phyloP scores from a whole-genome alignment of 1,284 basidiomycete species.

The Tremellales sp. region DNA sequence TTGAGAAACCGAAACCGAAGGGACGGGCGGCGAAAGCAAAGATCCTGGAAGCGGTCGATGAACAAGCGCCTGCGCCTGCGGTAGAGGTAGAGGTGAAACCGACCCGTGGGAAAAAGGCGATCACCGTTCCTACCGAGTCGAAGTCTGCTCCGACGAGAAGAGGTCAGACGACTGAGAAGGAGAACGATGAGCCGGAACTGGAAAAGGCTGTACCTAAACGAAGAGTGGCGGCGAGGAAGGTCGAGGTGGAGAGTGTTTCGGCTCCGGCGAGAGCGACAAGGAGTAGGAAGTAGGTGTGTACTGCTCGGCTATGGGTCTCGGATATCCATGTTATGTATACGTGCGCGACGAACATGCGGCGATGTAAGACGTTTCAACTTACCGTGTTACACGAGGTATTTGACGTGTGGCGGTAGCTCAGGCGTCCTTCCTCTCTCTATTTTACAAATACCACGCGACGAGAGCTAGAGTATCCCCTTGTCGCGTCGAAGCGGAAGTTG shows the following conservation, averaged over 20 bases:
- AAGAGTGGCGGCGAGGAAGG: background rate
- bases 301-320: too few species aligned
- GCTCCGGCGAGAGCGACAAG: background rate
- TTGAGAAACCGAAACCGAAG: background rate
- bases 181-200: background rate
- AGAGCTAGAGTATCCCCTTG: too few species aligned
- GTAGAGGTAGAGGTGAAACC: background rate
- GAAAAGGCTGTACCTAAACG: background rate
- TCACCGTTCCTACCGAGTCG: background rate
- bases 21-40: background rate
- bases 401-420: too few species aligned
- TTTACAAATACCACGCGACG: too few species aligned
- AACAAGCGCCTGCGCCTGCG: background rate
- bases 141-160: background rate
- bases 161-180: background rate
- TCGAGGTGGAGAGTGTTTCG: background rate
- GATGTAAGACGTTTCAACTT: too few species aligned
- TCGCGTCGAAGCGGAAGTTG: too few species aligned
- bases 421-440: too few species aligned
- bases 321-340: too few species aligned
- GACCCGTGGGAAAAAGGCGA: background rate
- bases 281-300: slow-evolving; percentile 3
- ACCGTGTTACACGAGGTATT: too few species aligned
- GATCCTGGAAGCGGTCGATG: background rate
- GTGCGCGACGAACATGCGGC: too few species aligned